Percentiles rank a stretch among this genome's conserved stretches.
These are phyloP conservation scores for Schizonepeta tenuifolia DNA, from an alignment of 257 asterid species.

Conservation along the genomic window DNA sequence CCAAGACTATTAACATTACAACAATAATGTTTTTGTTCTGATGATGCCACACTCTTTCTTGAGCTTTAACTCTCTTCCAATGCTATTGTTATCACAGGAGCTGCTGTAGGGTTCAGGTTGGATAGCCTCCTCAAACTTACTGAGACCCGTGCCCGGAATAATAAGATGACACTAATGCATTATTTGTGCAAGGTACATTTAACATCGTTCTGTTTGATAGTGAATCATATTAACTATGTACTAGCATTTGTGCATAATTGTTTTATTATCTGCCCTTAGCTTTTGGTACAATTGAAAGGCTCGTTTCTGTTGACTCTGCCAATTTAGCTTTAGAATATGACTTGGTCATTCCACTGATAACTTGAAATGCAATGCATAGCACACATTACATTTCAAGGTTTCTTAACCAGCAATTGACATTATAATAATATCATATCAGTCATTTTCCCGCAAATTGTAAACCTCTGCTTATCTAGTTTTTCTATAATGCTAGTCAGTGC, in stretches of 20 bases:
- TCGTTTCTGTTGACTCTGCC: conserved; percentile 7
- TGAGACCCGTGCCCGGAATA: conserved; percentile 92
- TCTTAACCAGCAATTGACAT: background rate
- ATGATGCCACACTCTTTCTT: conserved; percentile 15
- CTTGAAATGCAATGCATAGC: conserved; percentile 10
- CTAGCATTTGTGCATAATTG: conserved; percentile 14
- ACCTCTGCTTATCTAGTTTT: background rate
- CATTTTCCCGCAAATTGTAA: conserved; percentile 8
- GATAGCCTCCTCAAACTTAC: conserved; percentile 97
- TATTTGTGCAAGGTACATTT: conserved; percentile 86
- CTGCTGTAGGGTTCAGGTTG: conserved; percentile 94
- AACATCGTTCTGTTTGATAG: conserved; percentile 17
- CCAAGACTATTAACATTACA: conserved; percentile 2
- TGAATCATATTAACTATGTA: conserved; percentile 10
- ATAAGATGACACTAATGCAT: conserved; percentile 97
- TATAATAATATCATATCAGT: background rate
- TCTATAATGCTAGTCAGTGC: conserved; percentile 21
- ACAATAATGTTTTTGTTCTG: conserved; percentile 11
- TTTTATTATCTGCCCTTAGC: conserved; percentile 14
- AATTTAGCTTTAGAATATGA: conserved; percentile 5
- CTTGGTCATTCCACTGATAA: background rate
- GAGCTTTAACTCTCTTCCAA: conserved; percentile 31
- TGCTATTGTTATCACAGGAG: conserved; percentile 53
- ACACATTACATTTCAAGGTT: background rate
- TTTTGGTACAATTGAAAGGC: conserved; percentile 16